A percentile compares a stretch with the other conserved stretches of the same genome.
These are phyloP conservation scores for Tulasnella sp. DNA, from an alignment of 768 basidiomycete species.

Conservation along the genomic window DNA sequence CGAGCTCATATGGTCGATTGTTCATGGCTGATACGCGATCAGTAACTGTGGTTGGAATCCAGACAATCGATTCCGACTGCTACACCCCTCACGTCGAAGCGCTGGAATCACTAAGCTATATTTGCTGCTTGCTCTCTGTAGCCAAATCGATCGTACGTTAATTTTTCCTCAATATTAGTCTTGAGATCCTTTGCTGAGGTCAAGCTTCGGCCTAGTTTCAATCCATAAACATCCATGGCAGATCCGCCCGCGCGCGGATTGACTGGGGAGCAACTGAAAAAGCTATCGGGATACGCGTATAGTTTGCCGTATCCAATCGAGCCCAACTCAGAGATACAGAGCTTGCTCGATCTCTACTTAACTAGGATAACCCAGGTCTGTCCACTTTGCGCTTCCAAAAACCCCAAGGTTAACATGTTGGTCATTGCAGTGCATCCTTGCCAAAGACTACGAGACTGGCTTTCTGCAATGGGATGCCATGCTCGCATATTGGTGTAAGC, in stretches of 20 bases:
- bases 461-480: slow-evolving; percentile 72
- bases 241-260: slow-evolving; percentile 11
- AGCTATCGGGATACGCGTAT: slow-evolving; percentile 49
- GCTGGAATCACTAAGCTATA: no score
- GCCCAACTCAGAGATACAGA: slow-evolving; percentile 60
- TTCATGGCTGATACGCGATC: no score
- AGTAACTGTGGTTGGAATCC: no score
- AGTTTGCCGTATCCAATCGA: slow-evolving; percentile 71
- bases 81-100: no score
- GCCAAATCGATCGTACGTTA: no score
- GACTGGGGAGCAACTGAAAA: slow-evolving; percentile 22
- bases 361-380: slow-evolving; percentile 12
- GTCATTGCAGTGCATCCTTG: slow-evolving; percentile 61
- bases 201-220: neutral
- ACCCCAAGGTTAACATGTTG: neutral
- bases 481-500: slow-evolving; percentile 43
- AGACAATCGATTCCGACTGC: no score
- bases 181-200: neutral
- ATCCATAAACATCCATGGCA: slow-evolving; percentile 3
- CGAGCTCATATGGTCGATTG: no score
- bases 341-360: slow-evolving; percentile 56
- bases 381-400: slow-evolving; percentile 28
- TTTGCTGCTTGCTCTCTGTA: no score
- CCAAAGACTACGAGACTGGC: slow-evolving; percentile 73
- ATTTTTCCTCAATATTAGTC: neutral